Evolutionary conservation across 1,284 basidiomycete species (phyloP).

Genomic region (Ceratobasidium papillatum): DNA sequence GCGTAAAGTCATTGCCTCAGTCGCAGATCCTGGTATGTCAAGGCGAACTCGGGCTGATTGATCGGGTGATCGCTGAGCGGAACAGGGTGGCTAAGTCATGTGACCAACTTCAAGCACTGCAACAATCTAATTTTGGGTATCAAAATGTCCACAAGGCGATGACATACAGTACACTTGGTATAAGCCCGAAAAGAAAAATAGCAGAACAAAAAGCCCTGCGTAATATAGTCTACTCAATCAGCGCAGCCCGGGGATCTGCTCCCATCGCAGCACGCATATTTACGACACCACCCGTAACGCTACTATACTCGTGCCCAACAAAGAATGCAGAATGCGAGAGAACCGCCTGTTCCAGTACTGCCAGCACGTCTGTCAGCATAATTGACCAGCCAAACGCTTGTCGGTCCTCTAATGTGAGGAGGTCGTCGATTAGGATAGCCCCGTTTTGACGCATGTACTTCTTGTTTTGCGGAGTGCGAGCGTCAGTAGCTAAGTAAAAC

Average conservation of each 20-base stretch:
- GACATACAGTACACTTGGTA: background rate
- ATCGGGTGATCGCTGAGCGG: background rate
- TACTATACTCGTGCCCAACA: slow-evolving; percentile 32
- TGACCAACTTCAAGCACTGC: background rate
- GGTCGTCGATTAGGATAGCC: slow-evolving; percentile 47
- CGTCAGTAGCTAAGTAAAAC: slow-evolving; percentile 49
- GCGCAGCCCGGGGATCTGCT: slow-evolving; percentile 54
- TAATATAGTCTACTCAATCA: slow-evolving; percentile 46
- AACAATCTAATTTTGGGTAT: background rate
- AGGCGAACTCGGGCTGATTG: background rate
- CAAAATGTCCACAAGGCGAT: background rate
- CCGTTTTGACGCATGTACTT: slow-evolving; percentile 45
- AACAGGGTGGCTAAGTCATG: background rate
- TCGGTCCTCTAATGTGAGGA: slow-evolving; percentile 44
- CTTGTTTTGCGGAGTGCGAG: slow-evolving; percentile 42
- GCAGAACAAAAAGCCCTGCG: background rate
- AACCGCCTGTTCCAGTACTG: slow-evolving; percentile 47
- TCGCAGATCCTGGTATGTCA: background rate
- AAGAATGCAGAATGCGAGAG: slow-evolving; percentile 45
- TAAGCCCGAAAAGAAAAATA: background rate
- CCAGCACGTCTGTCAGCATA: slow-evolving; percentile 46
- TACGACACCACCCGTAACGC: slow-evolving; percentile 53
- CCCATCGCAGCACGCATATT: slow-evolving; percentile 57
- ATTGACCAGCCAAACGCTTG: slow-evolving; percentile 44
- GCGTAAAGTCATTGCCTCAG: background rate